These are phyloP conservation scores for Apostasia shenzhenica DNA, from an alignment of 106 monocot genomes.

Conservation along the genomic window DNA sequence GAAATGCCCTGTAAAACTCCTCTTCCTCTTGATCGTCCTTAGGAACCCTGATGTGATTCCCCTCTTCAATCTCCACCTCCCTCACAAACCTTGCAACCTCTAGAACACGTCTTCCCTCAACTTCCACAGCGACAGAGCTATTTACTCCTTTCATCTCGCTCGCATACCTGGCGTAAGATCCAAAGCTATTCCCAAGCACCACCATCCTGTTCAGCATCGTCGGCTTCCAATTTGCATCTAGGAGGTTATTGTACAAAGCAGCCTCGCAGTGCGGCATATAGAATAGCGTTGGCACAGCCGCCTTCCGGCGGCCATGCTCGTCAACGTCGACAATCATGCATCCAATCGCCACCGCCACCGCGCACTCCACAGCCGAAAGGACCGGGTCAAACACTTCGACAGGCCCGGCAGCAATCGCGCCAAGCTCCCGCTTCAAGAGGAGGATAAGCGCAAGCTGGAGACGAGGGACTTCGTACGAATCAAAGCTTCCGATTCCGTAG, in stretches of 20 bases:
- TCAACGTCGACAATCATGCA: slow-evolving; percentile 26
- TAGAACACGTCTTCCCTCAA: slow-evolving; percentile 31
- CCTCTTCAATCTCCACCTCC: slow-evolving; percentile 44
- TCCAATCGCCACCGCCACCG: slow-evolving; percentile 36
- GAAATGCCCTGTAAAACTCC: slow-evolving; percentile 48
- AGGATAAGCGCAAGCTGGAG: slow-evolving; percentile 72
- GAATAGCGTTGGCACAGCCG: slow-evolving; percentile 54
- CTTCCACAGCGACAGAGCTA: slow-evolving; percentile 20
- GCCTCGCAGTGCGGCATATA: slow-evolving; percentile 96
- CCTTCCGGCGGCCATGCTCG: slow-evolving; percentile 54
- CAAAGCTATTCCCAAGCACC: slow-evolving; percentile 84
- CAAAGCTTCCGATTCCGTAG: slow-evolving; percentile 87
- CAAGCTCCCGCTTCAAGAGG: slow-evolving; percentile 39
- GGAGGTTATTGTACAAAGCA: slow-evolving; percentile 57
- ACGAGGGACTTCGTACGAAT: slow-evolving; percentile 42
- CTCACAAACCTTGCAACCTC: slow-evolving; percentile 27
- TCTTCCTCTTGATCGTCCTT: slow-evolving; percentile 17
- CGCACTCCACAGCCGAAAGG: slow-evolving; percentile 61
- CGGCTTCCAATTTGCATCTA: slow-evolving; percentile 50
- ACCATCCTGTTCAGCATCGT: slow-evolving; percentile 38
- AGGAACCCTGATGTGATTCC: no score
- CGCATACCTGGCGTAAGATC: slow-evolving; percentile 32
- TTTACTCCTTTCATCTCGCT: slow-evolving; percentile 8
- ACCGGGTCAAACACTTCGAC: slow-evolving; percentile 80
- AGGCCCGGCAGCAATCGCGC: slow-evolving; percentile 3